Evolutionary conservation across 495 filamentous ascomycete genomes (phyloP).

Genomic region (Viridothelium virens): DNA sequence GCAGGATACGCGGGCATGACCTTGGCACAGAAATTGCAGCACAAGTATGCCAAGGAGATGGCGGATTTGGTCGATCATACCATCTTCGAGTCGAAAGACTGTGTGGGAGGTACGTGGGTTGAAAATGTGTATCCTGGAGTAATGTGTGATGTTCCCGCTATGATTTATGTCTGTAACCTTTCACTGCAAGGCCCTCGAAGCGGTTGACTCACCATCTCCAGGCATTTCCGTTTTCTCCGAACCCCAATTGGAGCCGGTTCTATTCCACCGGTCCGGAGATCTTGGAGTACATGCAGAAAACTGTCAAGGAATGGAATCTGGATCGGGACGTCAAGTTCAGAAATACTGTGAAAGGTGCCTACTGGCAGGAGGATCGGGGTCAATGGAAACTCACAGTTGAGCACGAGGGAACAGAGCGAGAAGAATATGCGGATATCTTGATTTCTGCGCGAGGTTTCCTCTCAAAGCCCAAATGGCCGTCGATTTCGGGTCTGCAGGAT

Average conservation of each 20-base stretch:
- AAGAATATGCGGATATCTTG: slow-evolving; percentile 28
- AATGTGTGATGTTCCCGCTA: slow-evolving; percentile 33
- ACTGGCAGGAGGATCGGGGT: slow-evolving; percentile 27
- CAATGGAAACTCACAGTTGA: slow-evolving; percentile 22
- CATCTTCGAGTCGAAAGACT: slow-evolving; percentile 34
- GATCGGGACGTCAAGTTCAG: slow-evolving; percentile 29
- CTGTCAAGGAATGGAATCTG: slow-evolving; percentile 19
- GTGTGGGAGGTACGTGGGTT: slow-evolving; percentile 31
- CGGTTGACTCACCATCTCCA: slow-evolving; percentile 10
- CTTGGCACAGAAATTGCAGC: slow-evolving; percentile 34
- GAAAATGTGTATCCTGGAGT: slow-evolving; percentile 34
- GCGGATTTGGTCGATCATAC: slow-evolving; percentile 27
- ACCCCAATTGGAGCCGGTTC: slow-evolving; percentile 34
- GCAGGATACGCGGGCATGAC: slow-evolving; percentile 32
- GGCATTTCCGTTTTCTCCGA: slow-evolving; percentile 33
- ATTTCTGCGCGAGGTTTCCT: slow-evolving; percentile 34
- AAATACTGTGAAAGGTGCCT: slow-evolving; percentile 27
- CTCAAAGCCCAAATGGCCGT: slow-evolving; percentile 26
- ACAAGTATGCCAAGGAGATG: slow-evolving; percentile 21
- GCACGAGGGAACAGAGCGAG: slow-evolving; percentile 14
- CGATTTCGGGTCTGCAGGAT: slow-evolving; percentile 22
- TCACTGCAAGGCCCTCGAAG: not conserved
- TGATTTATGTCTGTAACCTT: slow-evolving; percentile 23
- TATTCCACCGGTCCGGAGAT: slow-evolving; percentile 35
- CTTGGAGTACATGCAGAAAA: slow-evolving; percentile 30